A percentile compares a stretch with the other conserved stretches of the same genome.
Conservation (phyloP, 768 basidiomycete genomes). For the Coprinopsis marcescibilis region DNA sequence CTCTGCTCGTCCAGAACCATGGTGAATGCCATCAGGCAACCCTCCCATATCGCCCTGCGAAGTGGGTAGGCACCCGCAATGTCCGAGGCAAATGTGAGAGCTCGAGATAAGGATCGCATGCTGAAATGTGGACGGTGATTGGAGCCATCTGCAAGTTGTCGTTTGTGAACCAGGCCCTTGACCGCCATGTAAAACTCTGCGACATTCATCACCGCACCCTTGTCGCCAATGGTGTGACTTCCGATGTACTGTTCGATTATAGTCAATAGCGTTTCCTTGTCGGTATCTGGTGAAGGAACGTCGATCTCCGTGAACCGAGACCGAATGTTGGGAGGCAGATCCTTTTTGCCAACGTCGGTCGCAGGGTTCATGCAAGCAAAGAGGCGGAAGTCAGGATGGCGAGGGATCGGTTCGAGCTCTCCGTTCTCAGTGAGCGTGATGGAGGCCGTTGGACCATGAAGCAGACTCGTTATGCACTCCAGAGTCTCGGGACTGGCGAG, state of each 20-base stretch:
- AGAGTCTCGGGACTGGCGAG: conserved; percentile 90
- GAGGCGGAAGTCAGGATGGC: conserved; percentile 92
- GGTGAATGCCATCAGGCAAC: conserved; percentile 95
- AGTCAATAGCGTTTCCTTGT: conserved; percentile 80
- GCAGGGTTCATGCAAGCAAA: conserved; percentile 99
- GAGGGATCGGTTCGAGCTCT: conserved; percentile 79
- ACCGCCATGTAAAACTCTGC: conserved; percentile 86
- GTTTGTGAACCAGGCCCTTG: conserved; percentile 65
- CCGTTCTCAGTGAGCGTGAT: conserved; percentile 93
- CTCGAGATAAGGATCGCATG: conserved; percentile 91
- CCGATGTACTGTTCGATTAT: conserved; percentile 92
- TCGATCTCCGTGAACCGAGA: conserved; percentile 93
- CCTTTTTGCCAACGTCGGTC: conserved; percentile 97
- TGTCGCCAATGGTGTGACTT: conserved; percentile 75
- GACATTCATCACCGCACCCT: conserved; percentile 81
- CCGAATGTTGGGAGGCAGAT: conserved; percentile 86
- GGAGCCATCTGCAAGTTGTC: conserved; percentile 86
- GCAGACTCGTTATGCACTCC: conserved; percentile 84
- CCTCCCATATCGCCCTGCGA: conserved; percentile 89
- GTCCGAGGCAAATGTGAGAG: conserved; percentile 85
- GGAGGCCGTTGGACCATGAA: conserved; percentile 81
- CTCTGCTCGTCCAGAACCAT: conserved; percentile 84
- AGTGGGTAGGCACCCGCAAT: conserved; percentile 72
- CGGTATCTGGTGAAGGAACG: conserved; percentile 89
- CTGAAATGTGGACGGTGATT: conserved; percentile 94